These are phyloP conservation scores for Tulasnella calospora DNA, from an alignment of 768 basidiomycete genomes.

Conservation along the genomic window DNA sequence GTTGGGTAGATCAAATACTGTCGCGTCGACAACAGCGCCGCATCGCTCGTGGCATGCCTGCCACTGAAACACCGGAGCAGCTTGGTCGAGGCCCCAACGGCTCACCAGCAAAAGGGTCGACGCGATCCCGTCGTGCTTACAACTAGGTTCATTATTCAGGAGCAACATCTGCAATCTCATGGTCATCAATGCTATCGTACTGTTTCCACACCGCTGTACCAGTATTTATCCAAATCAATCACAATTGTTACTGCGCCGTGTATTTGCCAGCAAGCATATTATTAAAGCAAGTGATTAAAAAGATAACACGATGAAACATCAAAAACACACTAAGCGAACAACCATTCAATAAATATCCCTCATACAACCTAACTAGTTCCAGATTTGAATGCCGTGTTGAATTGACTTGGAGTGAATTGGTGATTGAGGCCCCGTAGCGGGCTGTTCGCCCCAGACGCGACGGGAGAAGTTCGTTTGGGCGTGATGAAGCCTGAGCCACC, in stretches of 20 bases:
- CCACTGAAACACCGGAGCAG: neutral
- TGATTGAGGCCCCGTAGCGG: neutral
- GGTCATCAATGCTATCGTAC: neutral
- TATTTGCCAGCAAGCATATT: neutral
- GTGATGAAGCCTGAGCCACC: conserved; percentile 82
- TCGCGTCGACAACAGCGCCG: neutral
- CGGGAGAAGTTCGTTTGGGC: conserved; percentile 37
- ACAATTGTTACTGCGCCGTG: neutral
- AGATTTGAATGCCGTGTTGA: conserved; percentile 19
- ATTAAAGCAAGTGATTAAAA: conserved; percentile 3
- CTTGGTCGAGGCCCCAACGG: neutral
- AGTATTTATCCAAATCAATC: neutral
- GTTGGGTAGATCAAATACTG: conserved; percentile 11
- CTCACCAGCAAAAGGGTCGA: conserved; percentile 11
- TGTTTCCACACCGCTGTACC: neutral
- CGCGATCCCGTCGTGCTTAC: conserved; percentile 6
- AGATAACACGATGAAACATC: neutral
- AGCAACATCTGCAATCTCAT: neutral
- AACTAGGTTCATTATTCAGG: neutral
- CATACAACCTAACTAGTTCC: neutral
- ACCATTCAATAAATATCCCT: conserved; percentile 1
- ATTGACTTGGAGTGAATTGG: conserved; percentile 8
- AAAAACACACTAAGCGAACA: neutral
- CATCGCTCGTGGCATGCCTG: conserved; percentile 13
- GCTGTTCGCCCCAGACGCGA: conserved; percentile 21